phyloP scores from a whole-genome alignment of 805 yeast species.

The Kodamaea neixiangensis region DNA sequence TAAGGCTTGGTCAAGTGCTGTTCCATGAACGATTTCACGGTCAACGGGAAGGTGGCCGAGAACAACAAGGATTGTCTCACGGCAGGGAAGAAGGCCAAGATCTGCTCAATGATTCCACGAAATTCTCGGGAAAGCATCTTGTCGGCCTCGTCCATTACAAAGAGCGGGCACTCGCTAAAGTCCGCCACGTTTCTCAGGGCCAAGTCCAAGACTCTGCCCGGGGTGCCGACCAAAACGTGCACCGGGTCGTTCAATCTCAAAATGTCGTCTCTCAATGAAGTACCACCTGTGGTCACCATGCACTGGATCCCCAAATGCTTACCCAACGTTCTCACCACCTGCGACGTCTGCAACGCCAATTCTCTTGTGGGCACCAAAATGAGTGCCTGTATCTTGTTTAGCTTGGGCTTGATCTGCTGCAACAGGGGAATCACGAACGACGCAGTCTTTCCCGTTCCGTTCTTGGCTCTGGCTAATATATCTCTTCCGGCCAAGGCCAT shows the following conservation, averaged over 20 bases:
- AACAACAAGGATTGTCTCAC: constrained; percentile 77
- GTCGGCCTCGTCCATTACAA: constrained; percentile 99
- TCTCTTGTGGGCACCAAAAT: constrained; percentile 97
- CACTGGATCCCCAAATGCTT: constrained; percentile 89
- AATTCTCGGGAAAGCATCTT: constrained; percentile 93
- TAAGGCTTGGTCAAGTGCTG: constrained; percentile 87
- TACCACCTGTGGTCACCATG: constrained; percentile 99
- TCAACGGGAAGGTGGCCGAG: constrained; percentile 94
- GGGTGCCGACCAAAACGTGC: constrained; percentile 94
- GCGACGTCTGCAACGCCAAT: constrained; percentile 95
- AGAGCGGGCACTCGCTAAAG: constrained; percentile 79
- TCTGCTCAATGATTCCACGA: constrained; percentile 82
- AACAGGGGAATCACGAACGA: constrained; percentile 93
- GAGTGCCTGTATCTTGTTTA: constrained; percentile 84
- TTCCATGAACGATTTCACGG: constrained; percentile 91
- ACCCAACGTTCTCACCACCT: constrained; percentile 93
- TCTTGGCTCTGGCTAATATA: constrained; percentile 94
- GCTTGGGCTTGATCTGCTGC: constrained; percentile 83
- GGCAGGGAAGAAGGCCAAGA: constrained; percentile 74
- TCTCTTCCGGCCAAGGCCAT: constrained; percentile 95
- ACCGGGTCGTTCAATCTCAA: constrained; percentile 90
- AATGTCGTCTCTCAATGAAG: constrained; percentile 90
- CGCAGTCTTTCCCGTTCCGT: constrained; percentile 98
- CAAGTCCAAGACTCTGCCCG: constrained; percentile 94
- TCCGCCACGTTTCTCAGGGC: constrained; percentile 89